A percentile compares a stretch with the other conserved stretches of the same genome.
Conservation (phyloP, 805 yeast genomes). For the Alloascoidea africana region DNA sequence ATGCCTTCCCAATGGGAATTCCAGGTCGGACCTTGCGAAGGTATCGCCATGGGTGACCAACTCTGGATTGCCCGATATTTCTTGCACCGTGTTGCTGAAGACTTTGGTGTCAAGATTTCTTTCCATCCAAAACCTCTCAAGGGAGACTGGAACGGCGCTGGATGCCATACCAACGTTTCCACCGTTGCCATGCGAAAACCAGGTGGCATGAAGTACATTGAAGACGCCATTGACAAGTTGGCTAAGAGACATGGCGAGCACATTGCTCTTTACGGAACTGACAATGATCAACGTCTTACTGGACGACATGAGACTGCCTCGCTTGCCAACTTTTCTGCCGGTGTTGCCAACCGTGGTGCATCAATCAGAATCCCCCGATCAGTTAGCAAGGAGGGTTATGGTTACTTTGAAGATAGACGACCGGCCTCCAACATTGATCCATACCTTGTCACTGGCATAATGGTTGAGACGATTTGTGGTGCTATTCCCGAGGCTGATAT, state of each 20-base stretch:
- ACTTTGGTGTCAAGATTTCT: slow-evolving; percentile 95
- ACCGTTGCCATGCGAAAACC: slow-evolving; percentile 81
- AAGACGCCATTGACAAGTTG: slow-evolving; percentile 82
- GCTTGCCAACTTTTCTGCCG: slow-evolving; percentile 77
- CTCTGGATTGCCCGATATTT: slow-evolving; percentile 93
- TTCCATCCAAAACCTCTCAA: slow-evolving; percentile 98
- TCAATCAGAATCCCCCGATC: slow-evolving; percentile 98
- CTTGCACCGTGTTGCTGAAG: slow-evolving; percentile 92
- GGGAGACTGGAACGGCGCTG: slow-evolving; percentile 99
- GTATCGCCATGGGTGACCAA: slow-evolving; percentile 94
- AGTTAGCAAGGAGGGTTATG: slow-evolving; percentile 94
- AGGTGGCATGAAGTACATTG: slow-evolving; percentile 94
- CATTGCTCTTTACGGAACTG: slow-evolving; percentile 88
- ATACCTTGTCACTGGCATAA: slow-evolving; percentile 95
- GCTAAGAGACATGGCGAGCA: slow-evolving; percentile 96
- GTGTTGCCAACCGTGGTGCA: slow-evolving; percentile 99
- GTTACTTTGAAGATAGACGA: slow-evolving; percentile 99
- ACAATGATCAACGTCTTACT: slow-evolving; percentile 89
- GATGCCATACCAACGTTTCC: slow-evolving; percentile 98
- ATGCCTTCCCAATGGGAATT: slow-evolving; percentile 99
- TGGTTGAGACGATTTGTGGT: slow-evolving; percentile 94
- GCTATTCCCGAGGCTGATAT: slow-evolving; percentile 90
- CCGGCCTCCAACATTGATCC: slow-evolving; percentile 99
- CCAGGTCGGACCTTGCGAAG: slow-evolving; percentile 98
- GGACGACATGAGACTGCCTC: slow-evolving; percentile 99